phyloP scores from a whole-genome alignment of 805 yeast species.

The Monosporozyma unispora region DNA sequence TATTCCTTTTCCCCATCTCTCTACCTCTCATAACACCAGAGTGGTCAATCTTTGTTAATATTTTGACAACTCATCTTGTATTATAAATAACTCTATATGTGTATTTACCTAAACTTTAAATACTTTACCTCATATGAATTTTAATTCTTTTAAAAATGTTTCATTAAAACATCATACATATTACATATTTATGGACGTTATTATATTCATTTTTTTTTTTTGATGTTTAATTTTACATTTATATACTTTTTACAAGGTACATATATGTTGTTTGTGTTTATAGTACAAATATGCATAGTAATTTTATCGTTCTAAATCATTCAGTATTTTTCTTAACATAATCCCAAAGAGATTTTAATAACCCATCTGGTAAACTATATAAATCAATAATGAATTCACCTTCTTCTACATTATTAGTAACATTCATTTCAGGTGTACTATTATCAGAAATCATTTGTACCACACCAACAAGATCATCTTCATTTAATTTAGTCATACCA shows the following conservation, averaged over 20 bases:
- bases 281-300: not conserved
- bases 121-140: not conserved
- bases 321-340: slow-evolving; percentile 65
- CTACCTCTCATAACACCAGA: too few relatives aligned
- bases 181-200: not conserved
- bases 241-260: not conserved
- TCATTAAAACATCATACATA: not conserved
- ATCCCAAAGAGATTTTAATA: slow-evolving; percentile 90
- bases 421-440: slow-evolving; percentile 89
- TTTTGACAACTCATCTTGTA: too few relatives aligned
- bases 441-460: slow-evolving; percentile 98
- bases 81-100: too few relatives aligned
- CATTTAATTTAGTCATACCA: slow-evolving; percentile 76
- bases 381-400: slow-evolving; percentile 97
- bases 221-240: not conserved
- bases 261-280: not conserved
- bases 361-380: slow-evolving; percentile 84
- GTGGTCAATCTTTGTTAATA: too few relatives aligned
- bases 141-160: not conserved
- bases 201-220: not conserved
- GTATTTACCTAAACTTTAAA: not conserved
- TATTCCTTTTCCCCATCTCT: not conserved
- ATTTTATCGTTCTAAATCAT: not conserved
- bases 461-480: slow-evolving; percentile 87
- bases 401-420: slow-evolving; percentile 89